These are phyloP conservation scores for Alopecurus myosuroides DNA, from an alignment of 176 grass and related monocot species.

Conservation along the genomic window DNA sequence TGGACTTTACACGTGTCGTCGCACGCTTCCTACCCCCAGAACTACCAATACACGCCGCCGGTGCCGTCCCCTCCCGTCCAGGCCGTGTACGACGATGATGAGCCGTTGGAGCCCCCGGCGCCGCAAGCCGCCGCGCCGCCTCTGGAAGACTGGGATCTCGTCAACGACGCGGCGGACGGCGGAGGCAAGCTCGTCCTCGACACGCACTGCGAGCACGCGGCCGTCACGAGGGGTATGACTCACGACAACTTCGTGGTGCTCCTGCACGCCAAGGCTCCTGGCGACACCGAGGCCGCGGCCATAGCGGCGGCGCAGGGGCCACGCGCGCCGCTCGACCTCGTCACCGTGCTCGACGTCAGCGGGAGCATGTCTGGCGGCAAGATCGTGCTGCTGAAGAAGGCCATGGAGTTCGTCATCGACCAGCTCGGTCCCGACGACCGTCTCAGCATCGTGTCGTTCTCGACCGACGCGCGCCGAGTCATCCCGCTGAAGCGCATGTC, in stretches of 20 bases:
- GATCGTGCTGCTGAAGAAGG: slow-evolving; percentile 72
- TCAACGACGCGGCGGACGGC: not conserved
- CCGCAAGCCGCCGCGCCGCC: not conserved
- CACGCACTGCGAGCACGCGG: slow-evolving; percentile 25
- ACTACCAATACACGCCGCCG: not conserved
- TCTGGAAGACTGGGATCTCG: not conserved
- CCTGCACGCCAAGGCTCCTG: slow-evolving; percentile 27
- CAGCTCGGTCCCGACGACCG: slow-evolving; percentile 60
- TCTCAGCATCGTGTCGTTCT: slow-evolving; percentile 69
- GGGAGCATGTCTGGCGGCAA: slow-evolving; percentile 37
- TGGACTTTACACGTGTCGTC: slow-evolving; percentile 14
- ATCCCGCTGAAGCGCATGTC: slow-evolving; percentile 40
- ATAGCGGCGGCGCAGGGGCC: not conserved
- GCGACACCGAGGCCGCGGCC: not conserved
- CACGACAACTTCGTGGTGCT: slow-evolving; percentile 34
- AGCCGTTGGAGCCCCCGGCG: not conserved
- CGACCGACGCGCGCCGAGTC: slow-evolving; percentile 29
- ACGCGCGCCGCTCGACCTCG: slow-evolving; percentile 33
- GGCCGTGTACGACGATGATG: not conserved
- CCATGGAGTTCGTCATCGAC: slow-evolving; percentile 79
- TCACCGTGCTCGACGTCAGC: slow-evolving; percentile 51
- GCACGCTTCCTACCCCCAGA: not conserved
- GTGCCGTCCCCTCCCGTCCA: not conserved
- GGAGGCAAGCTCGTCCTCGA: slow-evolving; percentile 19
- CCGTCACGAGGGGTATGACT: not conserved